These are phyloP conservation scores for Kuraishia floccosa DNA, from an alignment of 805 yeast species.

Conservation along the genomic window DNA sequence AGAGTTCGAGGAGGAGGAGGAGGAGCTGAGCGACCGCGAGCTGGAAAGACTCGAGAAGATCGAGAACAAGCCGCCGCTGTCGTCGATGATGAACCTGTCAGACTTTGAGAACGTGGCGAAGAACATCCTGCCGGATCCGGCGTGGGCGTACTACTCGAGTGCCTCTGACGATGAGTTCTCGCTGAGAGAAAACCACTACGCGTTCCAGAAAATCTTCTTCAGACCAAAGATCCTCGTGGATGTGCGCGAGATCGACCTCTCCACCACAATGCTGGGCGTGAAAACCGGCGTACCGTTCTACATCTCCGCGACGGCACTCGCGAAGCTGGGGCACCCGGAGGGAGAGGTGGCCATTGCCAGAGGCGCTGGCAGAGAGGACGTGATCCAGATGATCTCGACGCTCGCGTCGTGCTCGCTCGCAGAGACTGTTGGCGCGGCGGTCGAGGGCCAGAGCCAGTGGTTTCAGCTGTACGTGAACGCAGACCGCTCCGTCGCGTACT, in stretches of 20 bases:
- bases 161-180: slow-evolving; percentile 93
- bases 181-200: slow-evolving; percentile 80
- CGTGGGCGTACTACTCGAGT: slow-evolving; percentile 89
- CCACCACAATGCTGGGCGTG: slow-evolving; percentile 70
- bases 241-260: slow-evolving; percentile 59
- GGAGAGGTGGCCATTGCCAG: slow-evolving; percentile 83
- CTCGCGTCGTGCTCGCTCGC: slow-evolving; percentile 82
- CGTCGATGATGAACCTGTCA: slow-evolving; percentile 61
- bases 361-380: slow-evolving; percentile 62
- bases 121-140: slow-evolving; percentile 61
- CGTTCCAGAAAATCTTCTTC: slow-evolving; percentile 82
- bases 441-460: slow-evolving; percentile 71
- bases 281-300: slow-evolving; percentile 70
- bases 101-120: slow-evolving; percentile 88
- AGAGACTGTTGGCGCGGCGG: slow-evolving; percentile 67
- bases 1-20: slow-evolving; percentile 15
- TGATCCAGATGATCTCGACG: slow-evolving; percentile 89
- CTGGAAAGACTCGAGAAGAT: slow-evolving; percentile 26
- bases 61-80: slow-evolving; percentile 54
- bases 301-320: slow-evolving; percentile 86
- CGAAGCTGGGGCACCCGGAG: slow-evolving; percentile 84
- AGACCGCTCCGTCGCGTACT: slow-evolving; percentile 53
- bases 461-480: slow-evolving; percentile 77
- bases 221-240: slow-evolving; percentile 77
- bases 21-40: slow-evolving; percentile 27